A percentile compares a stretch with the other conserved stretches of the same genome.
These are phyloP conservation scores for Acacia concinna DNA, from an alignment of 331 rosid species.

Conservation along the genomic window DNA sequence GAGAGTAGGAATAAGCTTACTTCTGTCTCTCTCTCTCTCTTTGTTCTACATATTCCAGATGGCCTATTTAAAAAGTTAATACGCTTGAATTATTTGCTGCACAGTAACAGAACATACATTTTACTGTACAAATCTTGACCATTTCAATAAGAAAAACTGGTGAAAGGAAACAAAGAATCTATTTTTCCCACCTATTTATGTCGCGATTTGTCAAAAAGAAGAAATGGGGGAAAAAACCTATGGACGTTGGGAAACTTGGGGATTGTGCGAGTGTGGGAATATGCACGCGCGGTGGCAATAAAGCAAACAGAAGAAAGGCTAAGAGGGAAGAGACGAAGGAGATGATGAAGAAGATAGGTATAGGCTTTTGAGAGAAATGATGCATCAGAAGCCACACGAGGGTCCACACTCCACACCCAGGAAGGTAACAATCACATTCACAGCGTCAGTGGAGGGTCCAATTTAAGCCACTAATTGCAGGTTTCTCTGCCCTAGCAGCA, in stretches of 20 bases:
- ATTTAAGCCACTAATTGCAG: not conserved
- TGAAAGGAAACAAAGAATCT: not conserved
- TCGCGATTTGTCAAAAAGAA: not conserved
- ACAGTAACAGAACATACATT: not conserved
- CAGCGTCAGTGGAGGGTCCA: constrained; percentile 37
- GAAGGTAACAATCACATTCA: constrained; percentile 30
- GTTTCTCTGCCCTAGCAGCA: not conserved
- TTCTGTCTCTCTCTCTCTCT: not conserved
- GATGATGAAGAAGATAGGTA: not conserved
- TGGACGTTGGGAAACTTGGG: not conserved
- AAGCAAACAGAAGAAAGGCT: constrained; percentile 33
- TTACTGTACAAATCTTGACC: not conserved
- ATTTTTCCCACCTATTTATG: not conserved
- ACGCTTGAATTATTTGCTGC: not conserved
- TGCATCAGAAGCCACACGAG: constrained; percentile 55
- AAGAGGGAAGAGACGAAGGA: constrained; percentile 30
- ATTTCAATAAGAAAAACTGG: not conserved
- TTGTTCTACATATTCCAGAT: not conserved
- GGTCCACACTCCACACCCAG: constrained; percentile 25
- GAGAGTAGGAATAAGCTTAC: not conserved
- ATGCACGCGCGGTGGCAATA: constrained; percentile 25
- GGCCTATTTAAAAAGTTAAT: not conserved
- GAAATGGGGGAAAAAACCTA: not conserved
- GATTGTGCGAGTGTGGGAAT: not conserved
- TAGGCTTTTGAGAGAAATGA: constrained; percentile 48